These are phyloP conservation scores for Trametes gibbosa DNA, from an alignment of 768 basidiomycete genomes.

Conservation along the genomic window DNA sequence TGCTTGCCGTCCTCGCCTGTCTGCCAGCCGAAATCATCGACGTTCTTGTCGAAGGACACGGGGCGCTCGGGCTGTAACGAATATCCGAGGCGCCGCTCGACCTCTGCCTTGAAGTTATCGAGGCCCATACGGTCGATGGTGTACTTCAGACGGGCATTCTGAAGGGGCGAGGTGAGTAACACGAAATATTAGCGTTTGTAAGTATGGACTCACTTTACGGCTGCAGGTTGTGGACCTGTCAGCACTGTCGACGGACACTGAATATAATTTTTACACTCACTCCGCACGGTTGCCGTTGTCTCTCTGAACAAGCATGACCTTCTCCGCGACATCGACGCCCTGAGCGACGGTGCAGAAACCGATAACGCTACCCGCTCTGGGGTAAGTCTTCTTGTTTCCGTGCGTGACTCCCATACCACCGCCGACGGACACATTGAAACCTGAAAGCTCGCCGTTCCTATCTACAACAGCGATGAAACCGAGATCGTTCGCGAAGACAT, in stretches of 20 bases:
- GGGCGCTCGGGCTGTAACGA: constrained; percentile 67
- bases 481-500: constrained; percentile 92
- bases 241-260: too few relatives aligned
- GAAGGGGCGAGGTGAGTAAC: background rate
- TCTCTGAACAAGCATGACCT: constrained; percentile 89
- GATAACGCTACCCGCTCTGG: constrained; percentile 80
- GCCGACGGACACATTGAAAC: constrained; percentile 92
- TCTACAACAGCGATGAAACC: constrained; percentile 95
- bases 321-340: constrained; percentile 83
- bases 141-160: constrained; percentile 93
- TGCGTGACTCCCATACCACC: constrained; percentile 99
- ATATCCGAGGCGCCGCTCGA: constrained; percentile 87
- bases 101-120: constrained; percentile 80
- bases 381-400: constrained; percentile 98
- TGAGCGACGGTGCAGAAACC: constrained; percentile 93
- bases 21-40: constrained; percentile 94
- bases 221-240: too few relatives aligned
- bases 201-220: too few relatives aligned
- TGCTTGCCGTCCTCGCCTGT: constrained; percentile 84
- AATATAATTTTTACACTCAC: constrained; percentile 42
- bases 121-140: constrained; percentile 96
- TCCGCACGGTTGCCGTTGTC: constrained; percentile 95
- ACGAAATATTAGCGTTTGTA: too few relatives aligned
- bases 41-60: constrained; percentile 82
- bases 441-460: constrained; percentile 69